phyloP scores from a whole-genome alignment of 1,284 basidiomycete species.

The Earliella scabrosa region DNA sequence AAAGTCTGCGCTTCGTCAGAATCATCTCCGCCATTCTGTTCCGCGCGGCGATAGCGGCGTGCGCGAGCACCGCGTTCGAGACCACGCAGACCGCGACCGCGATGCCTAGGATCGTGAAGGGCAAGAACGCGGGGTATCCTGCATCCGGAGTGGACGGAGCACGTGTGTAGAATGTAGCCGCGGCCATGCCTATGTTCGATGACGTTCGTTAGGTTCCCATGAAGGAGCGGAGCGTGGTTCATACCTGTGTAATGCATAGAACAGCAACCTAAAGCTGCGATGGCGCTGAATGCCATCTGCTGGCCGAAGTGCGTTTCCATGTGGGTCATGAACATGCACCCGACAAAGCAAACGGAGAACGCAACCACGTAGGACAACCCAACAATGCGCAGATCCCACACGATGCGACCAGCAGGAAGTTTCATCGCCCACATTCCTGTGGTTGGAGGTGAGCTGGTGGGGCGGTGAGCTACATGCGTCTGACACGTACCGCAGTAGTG shows the following conservation, averaged over 20 bases:
- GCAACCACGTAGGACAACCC: slow-evolving; percentile 34
- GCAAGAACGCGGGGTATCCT: slow-evolving; percentile 34
- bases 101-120: slow-evolving; percentile 30
- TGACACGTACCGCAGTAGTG: slow-evolving; percentile 33
- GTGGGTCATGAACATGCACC: slow-evolving; percentile 34
- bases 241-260: slow-evolving; percentile 39
- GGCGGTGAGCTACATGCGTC: not conserved
- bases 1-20: slow-evolving; percentile 33
- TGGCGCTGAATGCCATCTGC: slow-evolving; percentile 35
- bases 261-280: slow-evolving; percentile 31
- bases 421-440: slow-evolving; percentile 38
- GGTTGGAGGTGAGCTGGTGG: too few species aligned
- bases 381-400: slow-evolving; percentile 29
- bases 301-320: slow-evolving; percentile 37
- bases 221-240: not conserved
- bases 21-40: slow-evolving; percentile 39
- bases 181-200: slow-evolving; percentile 33
- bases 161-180: slow-evolving; percentile 34
- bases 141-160: slow-evolving; percentile 23
- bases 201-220: not conserved
- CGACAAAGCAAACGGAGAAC: slow-evolving; percentile 32
- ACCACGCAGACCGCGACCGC: slow-evolving; percentile 34
- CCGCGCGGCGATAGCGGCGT: slow-evolving; percentile 33
- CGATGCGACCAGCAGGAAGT: slow-evolving; percentile 32
- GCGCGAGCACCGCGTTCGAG: slow-evolving; percentile 34